Evolutionary conservation across 2,329 filamentous ascomycete species (phyloP), one percentile per base, ranked within the genome.

Genomic region (Ceratocystis eucalypticola): DNA sequence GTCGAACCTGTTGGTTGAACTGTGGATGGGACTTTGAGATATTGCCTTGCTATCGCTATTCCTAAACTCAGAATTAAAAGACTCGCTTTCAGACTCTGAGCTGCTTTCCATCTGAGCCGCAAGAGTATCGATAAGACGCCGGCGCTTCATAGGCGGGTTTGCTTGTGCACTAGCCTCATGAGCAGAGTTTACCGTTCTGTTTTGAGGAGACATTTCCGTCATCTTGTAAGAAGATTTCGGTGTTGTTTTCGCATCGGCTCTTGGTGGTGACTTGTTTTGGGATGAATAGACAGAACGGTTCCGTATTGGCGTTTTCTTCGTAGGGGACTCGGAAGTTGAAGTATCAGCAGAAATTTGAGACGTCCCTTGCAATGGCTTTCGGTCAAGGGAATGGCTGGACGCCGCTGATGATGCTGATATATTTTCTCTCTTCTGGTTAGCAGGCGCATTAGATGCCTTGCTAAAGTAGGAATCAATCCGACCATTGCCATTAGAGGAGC

Each of bases 81-180:
- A 72, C 67, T 70, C 62, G 30, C 3, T 50, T 25, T 44, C 55
- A 8, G 67, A 68, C 15, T 64, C 72, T 66, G 65, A 74, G 28
- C 73, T 74, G 2, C 75, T 73, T 15, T 74, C 73, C 44, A 72
- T 74, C 69, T 79, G 78, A 1, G 75, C 76, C 5, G 73, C 74
- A 22, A 80, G 70, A 0, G 76, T 71, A 70, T 80, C 78, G 41
- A 80, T 80, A 50, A 80, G 69, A 22, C 78, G 67, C 30, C 75
- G 20, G 66, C 69, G 65, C 46, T 65, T 67, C 62, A 53, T 55
- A 30, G 62, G 62, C 12, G 57, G 53, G 22, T 62, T 66, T 30
- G 48, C 25, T 22, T 55, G 50, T 25, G 55, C 15, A 7, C 44
- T 48, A 48, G 48, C 17, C 20, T 33, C 12, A 28, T 8, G 48